A percentile compares a stretch with the other conserved stretches of the same genome.
Evolutionary conservation across 2,329 filamentous ascomycete species (phyloP).

Genomic region (Fusarium proliferatum): DNA sequence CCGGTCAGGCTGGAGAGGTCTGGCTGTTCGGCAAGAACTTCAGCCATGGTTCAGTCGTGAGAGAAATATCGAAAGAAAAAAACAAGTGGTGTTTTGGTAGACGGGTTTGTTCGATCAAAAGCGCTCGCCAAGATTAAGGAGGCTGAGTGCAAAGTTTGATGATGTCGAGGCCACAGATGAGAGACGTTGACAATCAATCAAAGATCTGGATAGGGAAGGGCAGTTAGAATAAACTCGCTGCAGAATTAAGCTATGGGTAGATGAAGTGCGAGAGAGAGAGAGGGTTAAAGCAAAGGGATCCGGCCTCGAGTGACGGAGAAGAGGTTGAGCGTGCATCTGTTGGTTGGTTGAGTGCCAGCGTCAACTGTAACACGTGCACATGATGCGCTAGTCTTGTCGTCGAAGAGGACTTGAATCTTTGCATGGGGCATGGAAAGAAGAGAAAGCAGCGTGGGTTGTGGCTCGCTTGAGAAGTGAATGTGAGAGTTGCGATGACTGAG

Average conservation of each 20-base stretch:
- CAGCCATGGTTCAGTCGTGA: constrained; percentile 56
- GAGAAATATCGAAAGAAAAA: neutral
- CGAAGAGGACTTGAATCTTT: constrained; percentile 5
- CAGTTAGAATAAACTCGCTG: constrained; percentile 37
- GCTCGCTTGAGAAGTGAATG: constrained; percentile 34
- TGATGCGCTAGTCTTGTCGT: constrained; percentile 17
- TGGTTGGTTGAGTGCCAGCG: neutral
- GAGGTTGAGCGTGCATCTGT: constrained; percentile 16
- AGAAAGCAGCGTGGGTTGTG: neutral
- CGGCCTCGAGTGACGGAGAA: neutral
- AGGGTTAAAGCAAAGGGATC: neutral
- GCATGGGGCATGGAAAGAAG: neutral
- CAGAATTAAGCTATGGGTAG: constrained; percentile 2
- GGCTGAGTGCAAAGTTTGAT: constrained; percentile 21
- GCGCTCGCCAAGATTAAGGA: constrained; percentile 14
- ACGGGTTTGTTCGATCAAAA: constrained; percentile 26
- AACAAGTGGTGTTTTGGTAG: neutral
- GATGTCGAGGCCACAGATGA: constrained; percentile 40
- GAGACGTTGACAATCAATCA: constrained; percentile 35
- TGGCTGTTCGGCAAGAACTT: constrained; percentile 59
- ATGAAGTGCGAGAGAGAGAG: constrained; percentile 13
- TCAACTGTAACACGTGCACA: constrained; percentile 11
- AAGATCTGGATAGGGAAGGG: constrained; percentile 35
- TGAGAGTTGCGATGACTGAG: constrained; percentile 25
- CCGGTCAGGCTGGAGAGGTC: constrained; percentile 57